phyloP scores from a whole-genome alignment of 1,284 basidiomycete species.

The Xerocomus cyaneibrunnescens region DNA sequence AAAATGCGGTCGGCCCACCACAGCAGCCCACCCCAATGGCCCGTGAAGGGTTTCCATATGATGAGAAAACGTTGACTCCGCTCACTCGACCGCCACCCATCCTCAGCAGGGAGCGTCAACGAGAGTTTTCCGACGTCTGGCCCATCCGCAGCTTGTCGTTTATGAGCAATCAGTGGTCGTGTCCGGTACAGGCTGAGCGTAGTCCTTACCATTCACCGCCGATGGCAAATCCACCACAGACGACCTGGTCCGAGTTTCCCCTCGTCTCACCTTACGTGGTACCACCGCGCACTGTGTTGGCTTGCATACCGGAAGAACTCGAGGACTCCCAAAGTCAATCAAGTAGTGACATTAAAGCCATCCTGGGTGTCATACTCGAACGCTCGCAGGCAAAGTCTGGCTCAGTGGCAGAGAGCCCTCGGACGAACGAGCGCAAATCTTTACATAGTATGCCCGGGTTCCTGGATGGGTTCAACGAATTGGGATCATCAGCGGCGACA shows the following conservation, averaged over 20 bases:
- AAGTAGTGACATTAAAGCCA: constrained; percentile 7
- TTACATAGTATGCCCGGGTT: background rate
- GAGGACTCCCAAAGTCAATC: constrained; percentile 28
- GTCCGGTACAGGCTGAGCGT: constrained; percentile 3
- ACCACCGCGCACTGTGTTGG: constrained; percentile 20
- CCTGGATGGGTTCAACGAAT: background rate
- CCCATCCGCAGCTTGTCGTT: constrained; percentile 23
- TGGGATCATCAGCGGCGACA: background rate
- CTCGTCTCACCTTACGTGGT: constrained; percentile 20
- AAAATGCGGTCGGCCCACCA: background rate
- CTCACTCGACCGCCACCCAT: constrained; percentile 19
- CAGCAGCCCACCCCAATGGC: background rate
- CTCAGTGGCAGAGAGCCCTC: background rate
- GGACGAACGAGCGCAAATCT: background rate
- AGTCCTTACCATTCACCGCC: background rate
- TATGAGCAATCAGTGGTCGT: constrained; percentile 10
- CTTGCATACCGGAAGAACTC: constrained; percentile 32
- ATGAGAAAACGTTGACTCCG: constrained; percentile 16
- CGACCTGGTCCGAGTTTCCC: constrained; percentile 36
- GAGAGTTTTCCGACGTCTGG: constrained; percentile 23
- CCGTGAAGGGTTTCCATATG: constrained; percentile 8
- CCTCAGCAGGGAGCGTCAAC: constrained; percentile 15
- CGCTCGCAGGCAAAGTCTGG: constrained; percentile 10
- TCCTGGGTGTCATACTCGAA: constrained; percentile 15
- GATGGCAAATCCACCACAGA: constrained; percentile 14